Evolutionary conservation across 2,329 filamentous ascomycete genomes (phyloP), one percentile per base, ranked within the genome.

Genomic region (Phialophora verrucosa): DNA sequence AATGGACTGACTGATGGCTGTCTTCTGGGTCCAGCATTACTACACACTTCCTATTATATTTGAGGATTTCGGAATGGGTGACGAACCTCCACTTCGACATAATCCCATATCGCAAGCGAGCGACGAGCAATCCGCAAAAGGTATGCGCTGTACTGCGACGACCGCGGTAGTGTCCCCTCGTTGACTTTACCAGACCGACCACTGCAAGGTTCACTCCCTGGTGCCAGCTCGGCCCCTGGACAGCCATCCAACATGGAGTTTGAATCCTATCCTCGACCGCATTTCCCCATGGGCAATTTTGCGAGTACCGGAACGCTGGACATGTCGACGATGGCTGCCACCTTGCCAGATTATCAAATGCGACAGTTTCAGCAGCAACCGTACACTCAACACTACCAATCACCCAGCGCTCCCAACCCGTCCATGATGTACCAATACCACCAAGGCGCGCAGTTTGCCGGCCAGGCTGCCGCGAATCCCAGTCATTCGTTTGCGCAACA

Each of bases 41-140:
- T 71, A 70, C 50, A 70, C 73, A 14, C 65, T 76, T 49, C 73
- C 73, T 14, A 69, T 76, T 53, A 73, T 75, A 65, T 69, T 75
- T 66, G 74, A 75, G 64, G 68, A 72, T 63, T 66, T 70, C 67
- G 71, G 68, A 20, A 76, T 75, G 74, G 70, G 63, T 59, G 71
- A 74, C 59, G 71, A 66, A 27, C 66, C 69, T 49, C 63, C 60
- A 32, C 59, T 56, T 57, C 57, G 76, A 75, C 14, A 88, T 84
- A 51, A 96, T 91, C 75, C 93, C 88, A 1, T 78, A 74, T 74
- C 92, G 85, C 79, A 92, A 96, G 80, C 91, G 95, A 11, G 81
- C 79, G 3, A 97, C 81, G 75, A 91, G 95, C 73, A 92, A 87
- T 8, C 86, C 78, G 55, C 59, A 7, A 60, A 42, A 69, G 68